Base-by-base conservation (phyloP, 176 grass and related monocot species). In the Bothriochloa decipiens region DNA sequence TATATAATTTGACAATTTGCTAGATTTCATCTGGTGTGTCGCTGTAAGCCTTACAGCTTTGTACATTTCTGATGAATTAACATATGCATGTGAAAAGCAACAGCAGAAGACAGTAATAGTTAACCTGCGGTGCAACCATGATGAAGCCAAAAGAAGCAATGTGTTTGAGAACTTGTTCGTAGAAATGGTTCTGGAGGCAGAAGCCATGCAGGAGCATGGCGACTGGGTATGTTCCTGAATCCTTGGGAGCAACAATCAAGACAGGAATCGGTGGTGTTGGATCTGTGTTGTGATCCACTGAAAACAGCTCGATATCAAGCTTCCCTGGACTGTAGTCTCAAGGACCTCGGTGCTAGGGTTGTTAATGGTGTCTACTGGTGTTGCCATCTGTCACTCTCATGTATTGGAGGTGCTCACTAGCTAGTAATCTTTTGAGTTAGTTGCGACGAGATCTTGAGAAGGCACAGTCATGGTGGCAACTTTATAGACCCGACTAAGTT, bases 131-230 rank as follows among this genome's bases (percentile, higher is more conserved):
- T 13, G 88, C 86, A 16, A 91, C 83, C 65, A 89, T 76, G 77
- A 91, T 86, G 86, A 86, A 91, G 61, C 92, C 88, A 37, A 89
- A 89, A 40, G 89, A 91, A 11, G 92, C 82, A 42, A 94, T 69
- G 63, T 86, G 88, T 2, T 29, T 53, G 13, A 94, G 62, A 45
- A 94, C 53, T n/a, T 78, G 46, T 7, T 79, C 13, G 0, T 91
- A 91, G 79, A 84, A 89, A 25, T 70, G 55, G 86, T 86, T 91
- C 4, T 69, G 74, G 27, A 88, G 88, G 75, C 80, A 80, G 75
- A 88, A 91, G 28, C 88, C 91, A 22, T 94, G 91, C 27, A 94
- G 18, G 68, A 94, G 67, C 73, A 94, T 47, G 27, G 53, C 69
- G 6, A 91, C 75, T 2, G 88, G 88, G 69, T 91, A 94, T 5